Conservation (phyloP, 78 protist species). For the Dictyostelium brefeldianum region DNA sequence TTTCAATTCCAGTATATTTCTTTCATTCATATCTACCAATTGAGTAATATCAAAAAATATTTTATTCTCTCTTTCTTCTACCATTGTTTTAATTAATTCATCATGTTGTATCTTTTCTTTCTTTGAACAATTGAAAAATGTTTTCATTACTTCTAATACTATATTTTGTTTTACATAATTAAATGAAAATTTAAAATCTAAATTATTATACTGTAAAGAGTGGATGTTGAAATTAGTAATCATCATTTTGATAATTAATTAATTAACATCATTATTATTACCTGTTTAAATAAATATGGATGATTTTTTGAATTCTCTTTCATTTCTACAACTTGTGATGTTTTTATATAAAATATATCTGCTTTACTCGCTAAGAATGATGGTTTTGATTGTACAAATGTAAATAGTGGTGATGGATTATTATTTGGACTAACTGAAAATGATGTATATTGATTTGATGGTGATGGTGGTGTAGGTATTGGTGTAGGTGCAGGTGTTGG, state of each 20-base stretch:
- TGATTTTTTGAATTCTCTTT: conserved; percentile 60
- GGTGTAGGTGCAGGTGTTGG: not conserved
- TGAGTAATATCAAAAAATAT: conserved; percentile 46
- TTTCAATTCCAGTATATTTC: conserved; percentile 35
- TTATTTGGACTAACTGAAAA: conserved; percentile 3
- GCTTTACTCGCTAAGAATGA: conserved; percentile 14
- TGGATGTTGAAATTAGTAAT: not conserved
- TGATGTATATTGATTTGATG: conserved; percentile 13
- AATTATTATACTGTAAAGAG: not conserved
- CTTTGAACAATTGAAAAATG: conserved; percentile 35
- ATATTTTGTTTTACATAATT: conserved; percentile 64
- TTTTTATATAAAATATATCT: conserved; percentile 41
- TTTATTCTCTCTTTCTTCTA: conserved; percentile 65
- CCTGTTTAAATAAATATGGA: conserved; percentile 63
- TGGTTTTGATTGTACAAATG: not conserved
- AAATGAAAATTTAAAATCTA: conserved; percentile 68
- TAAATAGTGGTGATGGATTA: not conserved
- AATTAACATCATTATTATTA: not conserved
- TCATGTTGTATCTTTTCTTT: conserved; percentile 48
- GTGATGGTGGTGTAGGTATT: not conserved
- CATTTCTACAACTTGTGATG: conserved; percentile 78
- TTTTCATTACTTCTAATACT: conserved; percentile 49
- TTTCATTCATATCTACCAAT: conserved; percentile 72
- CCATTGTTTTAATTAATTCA: conserved; percentile 16
- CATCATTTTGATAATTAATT: not conserved